Evolutionary conservation across 179 eudicot species (phyloP).

Genomic region (Beta lomatogona): DNA sequence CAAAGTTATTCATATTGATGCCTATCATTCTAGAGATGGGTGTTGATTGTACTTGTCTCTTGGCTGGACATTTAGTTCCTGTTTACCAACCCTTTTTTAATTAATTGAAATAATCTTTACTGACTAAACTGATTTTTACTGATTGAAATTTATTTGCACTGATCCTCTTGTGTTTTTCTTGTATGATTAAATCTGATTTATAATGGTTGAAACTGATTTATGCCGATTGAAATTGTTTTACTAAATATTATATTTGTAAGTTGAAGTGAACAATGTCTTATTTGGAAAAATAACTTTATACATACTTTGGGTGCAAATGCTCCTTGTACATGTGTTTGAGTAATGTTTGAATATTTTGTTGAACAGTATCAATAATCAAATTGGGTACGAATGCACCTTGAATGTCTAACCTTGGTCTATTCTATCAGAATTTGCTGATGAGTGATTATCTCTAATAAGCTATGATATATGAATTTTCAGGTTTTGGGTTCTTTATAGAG

Average conservation of each 20-base stretch:
- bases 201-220: too few relatives aligned
- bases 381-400: neutral
- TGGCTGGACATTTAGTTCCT: neutral
- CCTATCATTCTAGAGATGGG: neutral
- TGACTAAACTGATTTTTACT: too few relatives aligned
- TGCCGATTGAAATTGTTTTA: too few relatives aligned
- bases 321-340: neutral
- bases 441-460: neutral
- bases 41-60: neutral
- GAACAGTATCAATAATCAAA: neutral
- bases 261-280: too few relatives aligned
- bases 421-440: neutral
- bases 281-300: neutral
- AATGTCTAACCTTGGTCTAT: neutral
- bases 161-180: too few relatives aligned
- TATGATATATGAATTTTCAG: slow-evolving; percentile 42
- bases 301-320: neutral
- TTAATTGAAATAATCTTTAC: too few relatives aligned
- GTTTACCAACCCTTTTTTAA: too few relatives aligned
- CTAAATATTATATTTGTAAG: too few relatives aligned
- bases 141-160: too few relatives aligned
- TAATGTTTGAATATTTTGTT: neutral
- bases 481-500: slow-evolving; percentile 97
- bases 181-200: too few relatives aligned
- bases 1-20: neutral